Percentiles rank a stretch among this genome's conserved stretches.
These are phyloP conservation scores for Populus alba DNA, from an alignment of 345 rosid species.

Conservation along the genomic window DNA sequence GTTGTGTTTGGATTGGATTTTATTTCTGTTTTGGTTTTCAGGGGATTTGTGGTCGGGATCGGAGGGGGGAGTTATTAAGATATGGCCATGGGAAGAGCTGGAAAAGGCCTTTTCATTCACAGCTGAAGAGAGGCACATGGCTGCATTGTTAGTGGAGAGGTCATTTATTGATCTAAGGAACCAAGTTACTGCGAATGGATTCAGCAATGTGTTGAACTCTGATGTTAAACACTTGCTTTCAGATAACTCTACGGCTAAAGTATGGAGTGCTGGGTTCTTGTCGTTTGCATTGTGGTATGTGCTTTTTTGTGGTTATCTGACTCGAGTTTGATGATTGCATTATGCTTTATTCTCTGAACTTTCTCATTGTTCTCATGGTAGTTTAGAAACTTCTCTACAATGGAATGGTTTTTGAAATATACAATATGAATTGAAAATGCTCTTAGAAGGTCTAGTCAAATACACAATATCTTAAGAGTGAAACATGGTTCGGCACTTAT, in stretches of 20 bases:
- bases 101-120: constrained; percentile 79
- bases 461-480: background rate
- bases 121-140: constrained; percentile 84
- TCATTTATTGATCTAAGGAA: constrained; percentile 82
- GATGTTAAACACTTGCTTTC: constrained; percentile 73
- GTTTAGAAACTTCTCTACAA: background rate
- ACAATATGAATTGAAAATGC: background rate
- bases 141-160: constrained; percentile 82
- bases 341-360: background rate
- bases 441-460: background rate
- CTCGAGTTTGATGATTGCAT: background rate
- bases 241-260: constrained; percentile 67
- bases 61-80: constrained; percentile 75
- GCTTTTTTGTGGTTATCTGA: constrained; percentile 2
- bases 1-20: background rate
- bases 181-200: constrained; percentile 84
- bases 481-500: background rate
- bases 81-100: constrained; percentile 96
- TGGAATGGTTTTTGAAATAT: background rate
- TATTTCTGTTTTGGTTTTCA: constrained; percentile 24
- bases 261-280: constrained; percentile 79
- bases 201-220: constrained; percentile 34
- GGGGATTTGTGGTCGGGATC: constrained; percentile 97
- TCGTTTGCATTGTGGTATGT: constrained; percentile 81
- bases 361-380: background rate